These are phyloP conservation scores for Aspergillus sp. DNA, from an alignment of 2,329 filamentous ascomycete species.

Conservation along the genomic window DNA sequence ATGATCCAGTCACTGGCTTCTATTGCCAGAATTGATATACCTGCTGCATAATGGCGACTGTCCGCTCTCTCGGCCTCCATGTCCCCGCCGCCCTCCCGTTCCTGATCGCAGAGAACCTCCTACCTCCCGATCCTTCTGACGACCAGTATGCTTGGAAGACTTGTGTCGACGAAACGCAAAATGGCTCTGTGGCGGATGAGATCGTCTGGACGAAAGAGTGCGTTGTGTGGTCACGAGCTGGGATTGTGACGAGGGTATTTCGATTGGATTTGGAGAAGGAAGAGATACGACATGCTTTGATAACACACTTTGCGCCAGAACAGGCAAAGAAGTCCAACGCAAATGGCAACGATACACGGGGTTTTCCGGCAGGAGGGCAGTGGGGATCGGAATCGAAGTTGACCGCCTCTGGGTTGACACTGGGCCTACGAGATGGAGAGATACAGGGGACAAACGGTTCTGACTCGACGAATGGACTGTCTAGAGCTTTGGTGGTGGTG, in stretches of 20 bases:
- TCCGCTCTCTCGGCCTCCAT: conserved; percentile 87
- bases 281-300: conserved; percentile 72
- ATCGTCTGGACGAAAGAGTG: conserved; percentile 66
- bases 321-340: conserved; percentile 16
- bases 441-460: conserved; percentile 12
- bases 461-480: conserved; percentile 19
- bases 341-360: conserved; percentile 4
- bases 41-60: conserved; percentile 65
- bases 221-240: conserved; percentile 85
- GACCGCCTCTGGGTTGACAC: conserved; percentile 13
- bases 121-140: conserved; percentile 60
- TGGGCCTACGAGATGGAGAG: conserved; percentile 22
- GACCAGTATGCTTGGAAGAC: conserved; percentile 70
- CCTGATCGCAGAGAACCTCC: conserved; percentile 71
- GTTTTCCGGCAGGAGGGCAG: conserved; percentile 4
- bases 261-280: conserved; percentile 83
- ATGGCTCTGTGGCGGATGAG: conserved; percentile 62
- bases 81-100: conserved; percentile 76
- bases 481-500: conserved; percentile 75
- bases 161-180: conserved; percentile 38
- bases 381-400: conserved; percentile 18
- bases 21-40: conserved; percentile 16
- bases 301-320: conserved; percentile 69
- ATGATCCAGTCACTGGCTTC: conserved; percentile 16
- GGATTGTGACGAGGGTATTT: conserved; percentile 77